Percentiles rank a stretch among this genome's conserved stretches.
phyloP scores from a whole-genome alignment of 345 rosid genomes.

The Eucalyptus globulus region DNA sequence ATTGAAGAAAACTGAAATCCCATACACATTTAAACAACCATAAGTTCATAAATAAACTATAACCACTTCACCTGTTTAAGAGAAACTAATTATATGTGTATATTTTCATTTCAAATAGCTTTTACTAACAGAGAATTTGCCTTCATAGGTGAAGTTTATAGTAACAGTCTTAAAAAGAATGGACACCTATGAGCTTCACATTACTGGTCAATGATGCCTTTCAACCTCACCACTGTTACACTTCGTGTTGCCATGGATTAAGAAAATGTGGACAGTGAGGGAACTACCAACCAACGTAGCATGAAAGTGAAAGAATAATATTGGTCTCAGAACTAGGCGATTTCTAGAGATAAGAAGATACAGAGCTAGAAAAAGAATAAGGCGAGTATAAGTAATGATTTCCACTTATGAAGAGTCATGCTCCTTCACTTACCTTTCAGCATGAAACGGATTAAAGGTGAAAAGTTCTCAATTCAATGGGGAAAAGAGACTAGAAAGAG shows the following conservation, averaged over 20 bases:
- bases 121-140: background rate
- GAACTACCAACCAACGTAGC: background rate
- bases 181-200: background rate
- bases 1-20: background rate
- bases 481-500: background rate
- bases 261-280: background rate
- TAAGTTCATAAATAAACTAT: background rate
- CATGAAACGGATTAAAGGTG: background rate
- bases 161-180: background rate
- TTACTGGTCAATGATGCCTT: background rate
- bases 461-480: background rate
- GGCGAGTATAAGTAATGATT: background rate
- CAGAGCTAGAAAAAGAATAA: background rate
- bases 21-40: background rate
- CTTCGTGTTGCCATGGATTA: background rate
- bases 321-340: background rate
- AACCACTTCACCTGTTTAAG: background rate
- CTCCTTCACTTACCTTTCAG: background rate
- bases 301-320: background rate
- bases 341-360: background rate
- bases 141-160: background rate
- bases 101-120: background rate
- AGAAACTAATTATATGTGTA: background rate
- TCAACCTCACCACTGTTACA: background rate
- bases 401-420: background rate